Conservation (phyloP, 2,329 filamentous ascomycete genomes). For the Aulographum hederae region DNA sequence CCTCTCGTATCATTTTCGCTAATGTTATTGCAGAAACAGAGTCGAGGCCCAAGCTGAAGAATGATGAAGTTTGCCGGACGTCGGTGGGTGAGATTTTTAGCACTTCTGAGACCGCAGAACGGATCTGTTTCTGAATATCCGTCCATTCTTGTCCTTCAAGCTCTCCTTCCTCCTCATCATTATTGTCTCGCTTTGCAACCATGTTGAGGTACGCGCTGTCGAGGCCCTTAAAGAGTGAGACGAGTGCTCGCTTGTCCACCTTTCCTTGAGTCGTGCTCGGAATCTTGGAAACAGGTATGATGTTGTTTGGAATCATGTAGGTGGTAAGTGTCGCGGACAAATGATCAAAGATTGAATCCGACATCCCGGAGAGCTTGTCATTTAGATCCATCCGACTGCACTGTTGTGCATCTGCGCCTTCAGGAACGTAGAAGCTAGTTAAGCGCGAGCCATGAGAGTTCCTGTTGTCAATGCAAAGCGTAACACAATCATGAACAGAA, state of each 20-base stretch:
- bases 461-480: conserved; percentile 27
- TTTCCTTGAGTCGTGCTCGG: conserved; percentile 63
- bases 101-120: conserved; percentile 32
- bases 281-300: conserved; percentile 51
- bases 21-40: conserved; percentile 66
- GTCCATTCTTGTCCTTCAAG: conserved; percentile 31
- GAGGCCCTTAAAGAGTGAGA: conserved; percentile 28
- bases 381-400: conserved; percentile 13
- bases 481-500: conserved; percentile 42
- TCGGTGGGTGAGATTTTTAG: conserved; percentile 25
- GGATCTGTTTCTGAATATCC: conserved; percentile 36
- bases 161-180: conserved; percentile 12
- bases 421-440: conserved; percentile 50
- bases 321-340: conserved; percentile 40
- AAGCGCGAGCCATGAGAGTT: conserved; percentile 32
- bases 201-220: conserved; percentile 25
- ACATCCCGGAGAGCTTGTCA: conserved; percentile 11
- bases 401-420: conserved; percentile 4
- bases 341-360: conserved; percentile 30
- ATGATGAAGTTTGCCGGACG: conserved; percentile 48
- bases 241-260: conserved; percentile 41
- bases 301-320: conserved; percentile 64
- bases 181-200: conserved; percentile 11
- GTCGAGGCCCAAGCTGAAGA: conserved; percentile 64
- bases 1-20: conserved; percentile 34